phyloP scores from a whole-genome alignment of 768 basidiomycete genomes.

The Tubosaeta brunneosetosa region DNA sequence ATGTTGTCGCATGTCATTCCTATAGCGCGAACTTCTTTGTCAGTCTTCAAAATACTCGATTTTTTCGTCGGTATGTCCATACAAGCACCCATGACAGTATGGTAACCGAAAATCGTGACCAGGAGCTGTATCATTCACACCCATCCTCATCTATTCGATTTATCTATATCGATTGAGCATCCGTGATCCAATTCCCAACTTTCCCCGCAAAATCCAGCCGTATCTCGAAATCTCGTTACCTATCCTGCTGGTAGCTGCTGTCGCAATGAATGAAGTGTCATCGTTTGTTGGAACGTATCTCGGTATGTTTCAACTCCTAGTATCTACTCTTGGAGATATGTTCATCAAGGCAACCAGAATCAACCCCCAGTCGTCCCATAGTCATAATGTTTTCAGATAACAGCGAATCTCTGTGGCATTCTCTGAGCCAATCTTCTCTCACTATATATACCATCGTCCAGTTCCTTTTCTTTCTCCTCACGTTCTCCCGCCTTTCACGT shows the following conservation, averaged over 20 bases:
- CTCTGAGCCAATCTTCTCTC: conserved; percentile 59
- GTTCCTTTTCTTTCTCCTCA: conserved; percentile 51
- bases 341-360: conserved; percentile 9
- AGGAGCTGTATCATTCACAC: conserved; percentile 58
- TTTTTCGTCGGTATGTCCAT: conserved; percentile 52
- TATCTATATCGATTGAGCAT: conserved; percentile 59
- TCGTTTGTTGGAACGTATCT: conserved; percentile 60
- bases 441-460: conserved; percentile 57
- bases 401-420: conserved; percentile 42
- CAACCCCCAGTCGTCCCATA: conserved; percentile 11
- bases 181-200: conserved; percentile 44
- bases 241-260: conserved; percentile 50
- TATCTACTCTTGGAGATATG: not conserved
- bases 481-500: conserved; percentile 52
- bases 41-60: conserved; percentile 51
- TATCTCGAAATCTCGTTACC: conserved; percentile 44
- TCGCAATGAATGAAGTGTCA: conserved; percentile 53
- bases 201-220: conserved; percentile 48
- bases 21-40: conserved; percentile 41
- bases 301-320: conserved; percentile 36
- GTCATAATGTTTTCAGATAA: conserved; percentile 40
- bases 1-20: conserved; percentile 54
- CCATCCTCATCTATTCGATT: conserved; percentile 57
- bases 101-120: not conserved
- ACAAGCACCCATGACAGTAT: not conserved